phyloP scores from a whole-genome alignment of 2,329 filamentous ascomycete genomes.

The Grosmannia penicillata region DNA sequence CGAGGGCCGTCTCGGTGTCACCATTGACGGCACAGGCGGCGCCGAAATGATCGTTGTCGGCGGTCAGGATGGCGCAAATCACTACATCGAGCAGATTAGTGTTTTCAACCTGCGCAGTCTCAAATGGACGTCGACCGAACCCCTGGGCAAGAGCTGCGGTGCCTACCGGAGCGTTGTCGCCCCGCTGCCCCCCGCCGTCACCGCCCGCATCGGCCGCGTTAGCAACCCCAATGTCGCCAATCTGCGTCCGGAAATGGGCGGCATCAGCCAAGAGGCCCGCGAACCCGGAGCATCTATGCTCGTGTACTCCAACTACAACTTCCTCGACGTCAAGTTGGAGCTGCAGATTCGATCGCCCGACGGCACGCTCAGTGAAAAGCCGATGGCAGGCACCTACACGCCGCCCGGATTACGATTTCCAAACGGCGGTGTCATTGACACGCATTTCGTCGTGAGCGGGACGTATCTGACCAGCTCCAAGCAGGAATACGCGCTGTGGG shows the following conservation, averaged over 20 bases:
- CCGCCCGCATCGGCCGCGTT: conserved; percentile 51
- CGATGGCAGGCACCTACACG: conserved; percentile 75
- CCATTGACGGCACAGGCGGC: conserved; percentile 78
- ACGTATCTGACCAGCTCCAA: conserved; percentile 96
- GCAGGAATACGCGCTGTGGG: conserved; percentile 96
- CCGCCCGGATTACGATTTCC: conserved; percentile 90
- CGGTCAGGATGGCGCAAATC: conserved; percentile 92
- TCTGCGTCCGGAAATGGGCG: conserved; percentile 26
- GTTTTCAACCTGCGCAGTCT: conserved; percentile 92
- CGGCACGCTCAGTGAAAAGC: conserved; percentile 69
- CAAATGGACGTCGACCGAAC: conserved; percentile 86
- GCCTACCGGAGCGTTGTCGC: conserved; percentile 93
- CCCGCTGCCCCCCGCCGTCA: conserved; percentile 54
- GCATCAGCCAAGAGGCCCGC: conserved; percentile 37
- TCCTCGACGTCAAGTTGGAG: conserved; percentile 90
- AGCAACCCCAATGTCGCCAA: conserved; percentile 21
- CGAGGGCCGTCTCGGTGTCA: conserved; percentile 74
- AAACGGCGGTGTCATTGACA: conserved; percentile 89
- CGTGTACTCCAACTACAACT: conserved; percentile 99
- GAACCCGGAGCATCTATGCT: conserved; percentile 63
- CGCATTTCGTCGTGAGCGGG: conserved; percentile 91
- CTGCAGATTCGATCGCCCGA: conserved; percentile 77
- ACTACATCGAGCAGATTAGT: conserved; percentile 97
- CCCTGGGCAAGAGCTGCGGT: conserved; percentile 81
- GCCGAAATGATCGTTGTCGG: conserved; percentile 96